Conservation (phyloP, 495 filamentous ascomycete genomes). For the Penicillium arizonense region DNA sequence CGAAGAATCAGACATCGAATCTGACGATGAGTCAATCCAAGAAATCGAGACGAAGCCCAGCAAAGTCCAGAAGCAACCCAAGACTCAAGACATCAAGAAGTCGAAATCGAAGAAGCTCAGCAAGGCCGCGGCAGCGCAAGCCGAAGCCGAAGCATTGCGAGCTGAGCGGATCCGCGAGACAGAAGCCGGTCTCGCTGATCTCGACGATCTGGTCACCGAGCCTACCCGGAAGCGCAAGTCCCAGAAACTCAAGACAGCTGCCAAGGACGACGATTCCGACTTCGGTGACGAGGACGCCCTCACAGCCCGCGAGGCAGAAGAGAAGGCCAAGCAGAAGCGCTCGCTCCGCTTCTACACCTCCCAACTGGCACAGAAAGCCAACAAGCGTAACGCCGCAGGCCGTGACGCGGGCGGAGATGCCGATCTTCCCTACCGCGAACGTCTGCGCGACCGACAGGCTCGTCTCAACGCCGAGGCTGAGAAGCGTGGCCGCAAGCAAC, state of each 20-base stretch:
- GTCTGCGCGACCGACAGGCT: constrained; percentile 77
- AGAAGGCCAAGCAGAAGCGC: constrained; percentile 84
- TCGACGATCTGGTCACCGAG: constrained; percentile 44
- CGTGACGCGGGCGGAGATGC: constrained; percentile 85
- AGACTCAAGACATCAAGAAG: constrained; percentile 25
- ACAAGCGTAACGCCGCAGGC: constrained; percentile 77
- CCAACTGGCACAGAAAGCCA: constrained; percentile 88
- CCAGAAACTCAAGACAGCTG: constrained; percentile 30
- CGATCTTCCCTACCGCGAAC: constrained; percentile 88
- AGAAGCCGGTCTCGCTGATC: constrained; percentile 70
- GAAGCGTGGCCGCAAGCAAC: constrained; percentile 68
- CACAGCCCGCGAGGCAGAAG: constrained; percentile 63
- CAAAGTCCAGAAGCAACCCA: constrained; percentile 21
- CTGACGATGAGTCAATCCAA: constrained; percentile 4
- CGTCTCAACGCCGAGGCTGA: constrained; percentile 86
- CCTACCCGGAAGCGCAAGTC: constrained; percentile 30
- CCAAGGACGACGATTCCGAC: constrained; percentile 55
- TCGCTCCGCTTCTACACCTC: constrained; percentile 94
- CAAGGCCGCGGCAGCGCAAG: constrained; percentile 52
- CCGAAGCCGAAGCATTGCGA: constrained; percentile 52
- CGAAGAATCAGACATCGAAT: constrained; percentile 11
- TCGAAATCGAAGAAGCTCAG: constrained; percentile 43
- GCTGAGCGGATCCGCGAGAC: constrained; percentile 54
- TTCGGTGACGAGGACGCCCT: constrained; percentile 66
- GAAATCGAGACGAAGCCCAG: constrained; percentile 9